Conservation (phyloP, 2,329 filamentous ascomycete species). For the Fusarium sp. region DNA sequence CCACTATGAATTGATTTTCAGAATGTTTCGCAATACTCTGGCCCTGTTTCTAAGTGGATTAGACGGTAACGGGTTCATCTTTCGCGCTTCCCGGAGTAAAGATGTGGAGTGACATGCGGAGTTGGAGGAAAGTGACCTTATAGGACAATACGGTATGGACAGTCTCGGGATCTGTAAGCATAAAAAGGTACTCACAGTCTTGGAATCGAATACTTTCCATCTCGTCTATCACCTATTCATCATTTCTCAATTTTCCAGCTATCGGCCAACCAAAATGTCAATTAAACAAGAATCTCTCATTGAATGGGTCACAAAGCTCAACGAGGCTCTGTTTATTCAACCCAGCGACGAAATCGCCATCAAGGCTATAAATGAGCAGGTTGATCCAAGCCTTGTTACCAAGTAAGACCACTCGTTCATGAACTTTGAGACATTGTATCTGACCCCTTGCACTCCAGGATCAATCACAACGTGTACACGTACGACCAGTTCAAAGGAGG, state of each 20-base stretch:
- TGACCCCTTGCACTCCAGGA: rapidly evolving
- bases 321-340: background rate
- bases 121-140: background rate
- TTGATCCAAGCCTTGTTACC: background rate
- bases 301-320: background rate
- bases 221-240: rapidly evolving
- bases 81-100: too few relatives aligned
- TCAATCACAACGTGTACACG: background rate
- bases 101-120: background rate
- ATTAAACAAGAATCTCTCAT: rapidly evolving
- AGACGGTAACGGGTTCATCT: too few relatives aligned
- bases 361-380: background rate
- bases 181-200: background rate
- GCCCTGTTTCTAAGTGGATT: too few relatives aligned
- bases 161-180: background rate
- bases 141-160: background rate
- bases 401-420: background rate
- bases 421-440: rapidly evolving
- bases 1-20: too few relatives aligned
- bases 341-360: background rate
- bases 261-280: rapidly evolving
- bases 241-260: rapidly evolving
- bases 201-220: rapidly evolving
- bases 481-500: background rate
- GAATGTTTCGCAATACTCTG: too few relatives aligned